phyloP scores from a whole-genome alignment of 805 yeast genomes.

The Yarrowia bubula region DNA sequence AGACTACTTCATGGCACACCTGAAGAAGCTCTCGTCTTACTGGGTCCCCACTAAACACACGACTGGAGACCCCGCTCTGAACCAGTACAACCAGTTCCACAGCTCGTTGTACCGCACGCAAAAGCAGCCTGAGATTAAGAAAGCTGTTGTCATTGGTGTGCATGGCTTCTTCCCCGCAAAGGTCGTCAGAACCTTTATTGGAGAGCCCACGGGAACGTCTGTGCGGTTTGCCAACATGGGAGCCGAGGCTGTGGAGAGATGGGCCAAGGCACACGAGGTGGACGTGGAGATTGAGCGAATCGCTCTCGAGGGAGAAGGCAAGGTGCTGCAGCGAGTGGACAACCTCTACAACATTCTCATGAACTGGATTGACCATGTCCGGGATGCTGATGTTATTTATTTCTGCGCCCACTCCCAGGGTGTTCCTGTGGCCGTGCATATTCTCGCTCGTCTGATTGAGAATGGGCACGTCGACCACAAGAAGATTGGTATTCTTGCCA shows the following conservation, averaged over 20 bases:
- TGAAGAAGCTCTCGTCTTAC: conserved; percentile 30
- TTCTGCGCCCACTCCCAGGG: conserved; percentile 97
- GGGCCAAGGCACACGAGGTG: conserved; percentile 50
- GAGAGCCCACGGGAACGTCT: conserved; percentile 97
- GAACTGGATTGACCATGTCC: conserved; percentile 60
- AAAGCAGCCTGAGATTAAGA: conserved; percentile 42
- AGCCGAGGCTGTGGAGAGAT: conserved; percentile 67
- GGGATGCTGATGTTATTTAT: conserved; percentile 75
- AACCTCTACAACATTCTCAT: conserved; percentile 69
- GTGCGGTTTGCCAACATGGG: conserved; percentile 87
- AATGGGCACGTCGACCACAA: conserved; percentile 47
- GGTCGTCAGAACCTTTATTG: conserved; percentile 80
- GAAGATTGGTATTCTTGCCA: conserved; percentile 72
- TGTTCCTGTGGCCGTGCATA: conserved; percentile 80
- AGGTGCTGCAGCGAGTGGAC: conserved; percentile 79
- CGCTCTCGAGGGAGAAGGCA: conserved; percentile 92
- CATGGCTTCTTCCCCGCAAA: conserved; percentile 95
- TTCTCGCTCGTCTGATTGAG: conserved; percentile 70
- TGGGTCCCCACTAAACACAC: conserved; percentile 28
- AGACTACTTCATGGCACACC: conserved; percentile 30
- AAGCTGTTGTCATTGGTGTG: conserved; percentile 82
- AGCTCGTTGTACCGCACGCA: conserved; percentile 37
- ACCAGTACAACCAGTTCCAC: conserved; percentile 28
- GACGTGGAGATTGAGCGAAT: conserved; percentile 72
- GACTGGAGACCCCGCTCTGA: conserved; percentile 23